phyloP scores from a whole-genome alignment of 208 protist genomes.

The Trypanosoma lewisi region DNA sequence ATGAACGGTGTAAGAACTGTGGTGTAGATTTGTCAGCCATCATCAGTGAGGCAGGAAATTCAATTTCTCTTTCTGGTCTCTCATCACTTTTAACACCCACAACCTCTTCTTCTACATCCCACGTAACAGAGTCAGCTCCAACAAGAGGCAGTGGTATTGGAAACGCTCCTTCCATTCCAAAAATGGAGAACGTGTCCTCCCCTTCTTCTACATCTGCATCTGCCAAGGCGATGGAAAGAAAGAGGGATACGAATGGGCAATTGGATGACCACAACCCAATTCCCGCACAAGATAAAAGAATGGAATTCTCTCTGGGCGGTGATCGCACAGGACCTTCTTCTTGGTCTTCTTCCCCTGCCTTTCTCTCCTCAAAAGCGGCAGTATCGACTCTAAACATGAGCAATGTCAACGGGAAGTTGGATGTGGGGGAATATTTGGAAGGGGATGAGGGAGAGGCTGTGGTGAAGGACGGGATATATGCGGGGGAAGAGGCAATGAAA shows the following conservation, averaged over 20 bases:
- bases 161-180: background rate
- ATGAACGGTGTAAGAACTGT: conserved; percentile 66
- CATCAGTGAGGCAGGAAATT: conserved; percentile 27
- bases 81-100: background rate
- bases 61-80: conserved; percentile 22
- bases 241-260: background rate
- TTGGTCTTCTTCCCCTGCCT: background rate
- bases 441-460: conserved; percentile 1
- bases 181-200: background rate
- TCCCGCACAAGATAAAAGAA: background rate
- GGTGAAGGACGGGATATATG: background rate
- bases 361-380: background rate
- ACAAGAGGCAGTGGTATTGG: background rate
- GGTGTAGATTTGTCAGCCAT: conserved; percentile 33
- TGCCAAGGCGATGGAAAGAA: background rate
- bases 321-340: background rate
- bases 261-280: background rate
- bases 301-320: background rate
- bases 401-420: background rate
- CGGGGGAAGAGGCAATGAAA: background rate
- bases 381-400: background rate
- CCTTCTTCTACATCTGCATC: background rate
- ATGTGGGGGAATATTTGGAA: background rate
- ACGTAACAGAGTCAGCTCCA: background rate
- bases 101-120: background rate